Evolutionary conservation across 2,329 filamentous ascomycete species (phyloP), one percentile per base, ranked within the genome.

Genomic region (Ophiostoma himal-ulmi): DNA sequence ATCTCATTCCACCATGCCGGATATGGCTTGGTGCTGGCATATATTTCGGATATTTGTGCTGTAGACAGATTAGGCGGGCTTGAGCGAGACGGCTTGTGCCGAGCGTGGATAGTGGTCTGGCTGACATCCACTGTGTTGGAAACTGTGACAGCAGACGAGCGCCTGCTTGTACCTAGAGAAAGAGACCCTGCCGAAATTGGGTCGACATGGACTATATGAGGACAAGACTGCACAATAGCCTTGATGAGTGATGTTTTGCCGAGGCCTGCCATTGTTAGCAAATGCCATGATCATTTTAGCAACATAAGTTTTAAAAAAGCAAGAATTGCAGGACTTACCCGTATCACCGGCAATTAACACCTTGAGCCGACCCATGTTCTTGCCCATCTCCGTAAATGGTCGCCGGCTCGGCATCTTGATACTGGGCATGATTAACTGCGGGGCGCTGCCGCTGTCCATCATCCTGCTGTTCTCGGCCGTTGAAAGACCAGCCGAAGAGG

Each of bases 361-460:
- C 81, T 96, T 98, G 70, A 98, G 83, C 75, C 92, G 89, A 1
- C 94, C 94, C 78, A 98, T 86, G 44, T 85, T 85, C 80, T 91
- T 94, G 20, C 95, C 95, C 66, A 86, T 86, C n/a, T 91, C 88
- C 0, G 95, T 97, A 78, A 98, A 98, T 0, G 94, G 94, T 68
- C 93, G 86, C 68, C 95, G 88, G 72, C 88, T 91, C 3, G 95
- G 94, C 87, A 99, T 95, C 73, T 88, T 89, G 76, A 99, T 90
- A 77, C 93, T 97, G 5, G 95, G 95, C 95, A 99, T 99, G 72
- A 99, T 92, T n/a, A 99, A 85, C 79, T 98, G 94, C 34, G 91
- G 90, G 57, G 83, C 84, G 72, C 78, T 82, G 67, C 81, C 80
- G 71, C 83, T 77, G 86, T 89, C 76, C 73, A 80, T 74, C 78